Base-by-base conservation (phyloP, 2,329 filamentous ascomycete species). In the Aspergillus pseudoviridinutans region DNA sequence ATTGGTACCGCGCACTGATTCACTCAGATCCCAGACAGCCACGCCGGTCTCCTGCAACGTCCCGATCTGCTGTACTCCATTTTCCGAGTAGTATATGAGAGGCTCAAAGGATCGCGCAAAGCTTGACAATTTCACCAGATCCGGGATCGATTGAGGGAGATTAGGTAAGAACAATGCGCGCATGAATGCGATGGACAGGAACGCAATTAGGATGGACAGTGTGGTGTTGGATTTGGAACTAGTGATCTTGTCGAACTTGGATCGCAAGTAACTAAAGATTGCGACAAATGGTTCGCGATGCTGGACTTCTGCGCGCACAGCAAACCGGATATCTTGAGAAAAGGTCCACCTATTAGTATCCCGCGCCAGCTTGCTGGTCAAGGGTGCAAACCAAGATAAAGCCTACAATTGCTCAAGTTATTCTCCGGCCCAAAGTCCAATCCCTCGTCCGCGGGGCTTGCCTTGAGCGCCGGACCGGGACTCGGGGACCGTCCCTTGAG, bases 41-140 rank as follows among this genome's bases (percentile, higher is more conserved):
- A 96, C 88, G 47, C 92, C 91, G 0, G 92, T 96, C 55, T 94
- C 91, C 73, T 96, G 92, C 51, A 97, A 79, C 62, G 95, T 91
- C 57, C 88, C 87, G 44, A 96, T 91, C 69, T 96, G 92, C 41
- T 87, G 84, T 47, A 92, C 87, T 8, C 92, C 92, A 70, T 92
- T 89, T 69, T 97, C 92, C 0, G 92, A 96, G 71, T 95, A 96
- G 78, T 94, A 94, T 61, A 97, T 95, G 49, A 97, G 82, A 5
- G 93, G 93, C 73, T 97, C 93, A 69, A 97, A 96, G 9, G 91
- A 91, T 66, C 91, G 91, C 51, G 92, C 92, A 63, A 97, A 85
- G 53, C 89, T 87, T 3, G 92, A 92, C 25, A 97, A 88, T 72
- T 96, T 96, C 70, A 96, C 88, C 17, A 97, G 82, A 71, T 97